Conservation (phyloP, 225 moss, liverwort and hornwort species). For the Ulota crispa region DNA sequence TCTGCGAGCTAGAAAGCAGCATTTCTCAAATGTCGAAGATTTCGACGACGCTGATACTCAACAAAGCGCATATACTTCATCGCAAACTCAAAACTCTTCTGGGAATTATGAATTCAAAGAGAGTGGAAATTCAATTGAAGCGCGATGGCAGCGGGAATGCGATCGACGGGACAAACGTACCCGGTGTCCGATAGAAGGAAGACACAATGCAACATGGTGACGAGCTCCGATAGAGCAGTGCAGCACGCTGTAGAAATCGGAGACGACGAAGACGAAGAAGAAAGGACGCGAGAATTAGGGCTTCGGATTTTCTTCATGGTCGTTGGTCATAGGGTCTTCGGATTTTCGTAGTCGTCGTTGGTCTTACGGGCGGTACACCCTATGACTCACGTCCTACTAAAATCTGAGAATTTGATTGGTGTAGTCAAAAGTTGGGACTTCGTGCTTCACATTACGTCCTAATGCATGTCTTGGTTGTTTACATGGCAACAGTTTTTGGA, state of each 20-base stretch:
- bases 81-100: background rate
- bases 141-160: background rate
- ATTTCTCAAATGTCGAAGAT: background rate
- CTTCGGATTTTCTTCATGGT: background rate
- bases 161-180: slow-evolving; percentile 31
- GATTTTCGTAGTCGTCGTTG: no score
- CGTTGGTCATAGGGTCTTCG: background rate
- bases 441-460: no score
- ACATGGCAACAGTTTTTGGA: no score
- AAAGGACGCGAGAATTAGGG: background rate
- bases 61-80: background rate
- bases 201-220: slow-evolving; percentile 80
- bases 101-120: background rate
- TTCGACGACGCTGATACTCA: background rate
- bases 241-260: background rate
- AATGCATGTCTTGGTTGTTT: no score
- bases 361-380: no score
- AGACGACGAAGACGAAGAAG: background rate
- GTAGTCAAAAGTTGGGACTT: no score
- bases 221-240: background rate
- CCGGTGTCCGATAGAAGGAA: slow-evolving; percentile 89
- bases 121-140: background rate
- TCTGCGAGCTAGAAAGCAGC: background rate
- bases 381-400: no score
- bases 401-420: no score